Evolutionary conservation across 2,329 filamentous ascomycete genomes (phyloP).

Genomic region (Alternaria conjuncta): DNA sequence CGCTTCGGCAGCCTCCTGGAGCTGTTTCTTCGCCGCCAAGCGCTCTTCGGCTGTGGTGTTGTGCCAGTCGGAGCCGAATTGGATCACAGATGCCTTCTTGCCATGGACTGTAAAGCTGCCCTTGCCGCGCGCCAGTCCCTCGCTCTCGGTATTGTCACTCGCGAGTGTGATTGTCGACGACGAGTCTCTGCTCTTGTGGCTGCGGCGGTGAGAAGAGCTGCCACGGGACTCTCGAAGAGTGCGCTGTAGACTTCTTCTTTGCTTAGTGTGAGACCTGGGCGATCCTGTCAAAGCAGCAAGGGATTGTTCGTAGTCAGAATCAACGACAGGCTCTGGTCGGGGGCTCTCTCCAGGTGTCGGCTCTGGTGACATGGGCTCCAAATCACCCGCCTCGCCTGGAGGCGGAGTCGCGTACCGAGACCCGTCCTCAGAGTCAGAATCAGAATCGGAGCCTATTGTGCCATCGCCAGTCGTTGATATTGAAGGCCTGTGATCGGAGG

Average conservation of each 20-base stretch:
- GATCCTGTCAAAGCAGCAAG: constrained; percentile 41
- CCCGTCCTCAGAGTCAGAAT: constrained; percentile 34
- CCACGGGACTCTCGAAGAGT: constrained; percentile 82
- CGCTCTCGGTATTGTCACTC: constrained; percentile 60
- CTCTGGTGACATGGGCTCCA: constrained; percentile 34
- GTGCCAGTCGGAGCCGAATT: constrained; percentile 92
- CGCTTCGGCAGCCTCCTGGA: constrained; percentile 41
- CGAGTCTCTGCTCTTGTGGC: constrained; percentile 78
- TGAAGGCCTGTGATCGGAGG: constrained; percentile 42
- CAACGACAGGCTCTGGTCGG: constrained; percentile 30
- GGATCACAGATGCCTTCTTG: constrained; percentile 96
- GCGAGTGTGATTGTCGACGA: constrained; percentile 65
- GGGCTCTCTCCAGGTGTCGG: constrained; percentile 29
- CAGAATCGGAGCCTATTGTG: constrained; percentile 25
- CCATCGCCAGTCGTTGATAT: constrained; percentile 42
- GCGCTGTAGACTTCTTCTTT: constrained; percentile 85
- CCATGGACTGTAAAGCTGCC: constrained; percentile 96
- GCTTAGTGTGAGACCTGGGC: constrained; percentile 67
- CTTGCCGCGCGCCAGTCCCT: constrained; percentile 76
- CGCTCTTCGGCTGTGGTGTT: constrained; percentile 54
- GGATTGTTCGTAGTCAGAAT: constrained; percentile 40
- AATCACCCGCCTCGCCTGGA: constrained; percentile 30
- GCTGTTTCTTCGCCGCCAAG: constrained; percentile 47
- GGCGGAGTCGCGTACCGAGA: constrained; percentile 43
- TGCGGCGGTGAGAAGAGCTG: constrained; percentile 69